Evolutionary conservation across 1,284 basidiomycete genomes (phyloP), one percentile per base, ranked within the genome.

Genomic region (Gomphus bonarii): DNA sequence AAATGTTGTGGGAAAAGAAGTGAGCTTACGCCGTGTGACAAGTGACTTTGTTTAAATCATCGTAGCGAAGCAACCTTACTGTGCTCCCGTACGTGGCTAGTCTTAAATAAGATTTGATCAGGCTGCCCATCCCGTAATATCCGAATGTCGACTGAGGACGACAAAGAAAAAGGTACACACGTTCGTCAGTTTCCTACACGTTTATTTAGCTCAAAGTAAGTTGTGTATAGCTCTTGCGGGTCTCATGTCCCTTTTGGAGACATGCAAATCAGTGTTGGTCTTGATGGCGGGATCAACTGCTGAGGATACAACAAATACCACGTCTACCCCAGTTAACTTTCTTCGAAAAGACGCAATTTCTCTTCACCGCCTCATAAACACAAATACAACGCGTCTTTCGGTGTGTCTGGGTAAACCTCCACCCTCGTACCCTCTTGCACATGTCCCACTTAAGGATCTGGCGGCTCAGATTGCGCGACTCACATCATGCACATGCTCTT

Each of bases 351-450:
- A 90, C 64, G 71, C 83, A 22, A 61, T 80, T 18, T 78, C 81
- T 1, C 71, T 88, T 31, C 72, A 88, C 35, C 73, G 80, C 3
- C 72, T 88, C 57, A 65, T 88, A n/a, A 75, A 85, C 67, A 70
- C 73, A 9, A 70, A 77, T 22, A 72, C 78, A 1, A 88, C 84
- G 10, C 89, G 85, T 65, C 66, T 87, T 35, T 73, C 85, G 0
- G 74, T 90, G 30, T 74, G 78, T 0, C 73, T 88, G 43, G 85
- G 84, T 33, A 82, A 85, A 2, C 69, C 79, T 1, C 72, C 72
- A 1, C 82, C 82, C 0, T 70, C 80, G 0, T 79, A 81, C 65
- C 65, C 70, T 5, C 81, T 85, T 0, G 72, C 82, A 3, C 63
- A 81, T 3, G 64, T 73, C 1, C 76, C 84, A 18, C 71, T 86